Conservation (phyloP, 129 eudicot genomes). For the Pulicaria dysenterica region DNA sequence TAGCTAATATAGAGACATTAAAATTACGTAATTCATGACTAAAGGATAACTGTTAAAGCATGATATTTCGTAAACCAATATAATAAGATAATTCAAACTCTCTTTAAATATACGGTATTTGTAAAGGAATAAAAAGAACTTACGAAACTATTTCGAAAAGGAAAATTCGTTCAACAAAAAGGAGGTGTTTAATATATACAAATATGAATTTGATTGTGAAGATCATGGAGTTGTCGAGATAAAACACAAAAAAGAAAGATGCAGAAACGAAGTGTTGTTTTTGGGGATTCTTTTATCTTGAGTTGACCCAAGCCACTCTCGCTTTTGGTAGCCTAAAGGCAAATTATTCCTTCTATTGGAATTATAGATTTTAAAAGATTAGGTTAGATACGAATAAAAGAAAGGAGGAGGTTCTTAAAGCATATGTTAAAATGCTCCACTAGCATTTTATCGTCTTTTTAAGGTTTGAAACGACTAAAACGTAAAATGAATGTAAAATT, state of each 20-base stretch:
- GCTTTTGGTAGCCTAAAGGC: slow-evolving; percentile 41
- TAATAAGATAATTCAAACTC: background rate
- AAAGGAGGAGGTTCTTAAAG: slow-evolving; percentile 15
- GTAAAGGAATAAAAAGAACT: background rate
- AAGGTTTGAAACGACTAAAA: background rate
- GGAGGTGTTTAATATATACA: slow-evolving; percentile 17
- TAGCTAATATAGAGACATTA: too few relatives aligned
- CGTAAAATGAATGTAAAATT: background rate
- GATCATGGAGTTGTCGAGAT: slow-evolving; percentile 24
- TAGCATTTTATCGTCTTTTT: slow-evolving; percentile 6
- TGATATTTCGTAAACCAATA: too few relatives aligned
- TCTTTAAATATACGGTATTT: background rate
- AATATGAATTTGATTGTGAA: slow-evolving; percentile 22
- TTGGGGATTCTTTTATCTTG: slow-evolving; percentile 19
- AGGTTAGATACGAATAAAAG: slow-evolving; percentile 37
- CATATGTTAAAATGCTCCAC: slow-evolving; percentile 39
- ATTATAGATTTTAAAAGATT: slow-evolving; percentile 31
- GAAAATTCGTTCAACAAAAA: slow-evolving; percentile 19
- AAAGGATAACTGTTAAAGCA: too few relatives aligned
- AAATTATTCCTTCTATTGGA: slow-evolving; percentile 25
- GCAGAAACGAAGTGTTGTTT: background rate
- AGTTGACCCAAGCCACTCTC: slow-evolving; percentile 36
- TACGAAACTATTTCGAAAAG: slow-evolving; percentile 11
- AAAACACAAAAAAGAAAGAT: slow-evolving; percentile 15
- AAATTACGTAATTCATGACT: too few relatives aligned